Evolutionary conservation across 495 filamentous ascomycete species (phyloP).

Genomic region (Aspergillus egyptiacus): DNA sequence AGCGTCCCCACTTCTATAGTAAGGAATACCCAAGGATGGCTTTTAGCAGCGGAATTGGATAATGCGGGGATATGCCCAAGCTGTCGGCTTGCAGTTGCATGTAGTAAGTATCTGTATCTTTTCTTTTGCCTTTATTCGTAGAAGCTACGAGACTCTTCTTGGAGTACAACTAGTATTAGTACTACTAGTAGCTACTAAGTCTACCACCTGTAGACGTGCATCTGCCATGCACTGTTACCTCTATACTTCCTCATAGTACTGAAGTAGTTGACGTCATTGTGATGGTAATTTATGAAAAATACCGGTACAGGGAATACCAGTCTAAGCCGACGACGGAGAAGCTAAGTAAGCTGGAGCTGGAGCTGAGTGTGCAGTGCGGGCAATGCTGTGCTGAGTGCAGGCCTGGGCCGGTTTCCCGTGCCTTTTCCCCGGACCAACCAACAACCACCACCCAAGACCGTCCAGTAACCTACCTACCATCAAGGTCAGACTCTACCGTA

Average conservation of each 20-base stretch:
- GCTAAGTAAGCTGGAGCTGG: background rate
- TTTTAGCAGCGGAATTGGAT: background rate
- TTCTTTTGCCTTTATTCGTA: background rate
- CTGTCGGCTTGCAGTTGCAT: background rate
- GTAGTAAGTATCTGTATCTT: background rate
- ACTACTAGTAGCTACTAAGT: no score
- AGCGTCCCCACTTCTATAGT: constrained; percentile 6
- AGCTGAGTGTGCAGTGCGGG: no score
- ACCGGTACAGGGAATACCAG: background rate
- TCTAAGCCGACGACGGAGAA: no score
- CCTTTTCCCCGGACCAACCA: background rate
- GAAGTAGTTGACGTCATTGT: background rate
- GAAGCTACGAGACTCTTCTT: no score
- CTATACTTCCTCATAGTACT: no score
- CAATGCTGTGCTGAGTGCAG: background rate
- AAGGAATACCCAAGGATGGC: background rate
- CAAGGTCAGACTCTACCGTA: no score
- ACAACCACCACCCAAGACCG: background rate
- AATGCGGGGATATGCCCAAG: constrained; percentile 7
- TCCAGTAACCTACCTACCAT: background rate
- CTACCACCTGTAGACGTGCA: background rate
- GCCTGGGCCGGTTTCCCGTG: constrained; percentile 6
- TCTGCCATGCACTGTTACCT: no score
- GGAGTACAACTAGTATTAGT: no score
- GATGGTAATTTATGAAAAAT: background rate